Evolutionary conservation across 352 stramenopile species (phyloP).

Genomic region (Phytopythium chamaehyphon): DNA sequence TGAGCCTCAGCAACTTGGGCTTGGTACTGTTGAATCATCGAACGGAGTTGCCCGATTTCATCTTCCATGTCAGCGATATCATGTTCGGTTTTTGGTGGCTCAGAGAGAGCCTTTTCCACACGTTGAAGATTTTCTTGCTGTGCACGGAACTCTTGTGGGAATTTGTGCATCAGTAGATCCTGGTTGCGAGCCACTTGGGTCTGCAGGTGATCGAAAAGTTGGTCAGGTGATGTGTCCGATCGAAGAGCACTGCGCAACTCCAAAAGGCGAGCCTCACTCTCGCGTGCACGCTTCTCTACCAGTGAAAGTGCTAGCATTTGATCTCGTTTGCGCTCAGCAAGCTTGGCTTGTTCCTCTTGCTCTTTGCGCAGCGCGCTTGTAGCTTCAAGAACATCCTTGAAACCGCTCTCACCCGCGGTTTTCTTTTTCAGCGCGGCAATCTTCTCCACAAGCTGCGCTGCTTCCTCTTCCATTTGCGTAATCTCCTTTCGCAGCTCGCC

Average conservation of each 20-base stretch:
- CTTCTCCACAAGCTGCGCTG: conserved; percentile 87
- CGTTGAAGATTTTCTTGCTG: conserved; percentile 77
- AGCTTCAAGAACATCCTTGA: conserved; percentile 88
- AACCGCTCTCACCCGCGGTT: conserved; percentile 67
- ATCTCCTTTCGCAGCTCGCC: conserved; percentile 90
- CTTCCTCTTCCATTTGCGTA: conserved; percentile 89
- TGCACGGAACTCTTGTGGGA: conserved; percentile 68
- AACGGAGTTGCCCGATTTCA: conserved; percentile 60
- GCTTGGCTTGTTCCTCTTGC: conserved; percentile 93
- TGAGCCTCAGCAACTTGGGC: conserved; percentile 74
- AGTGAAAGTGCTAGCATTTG: conserved; percentile 85
- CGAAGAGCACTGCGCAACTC: conserved; percentile 70
- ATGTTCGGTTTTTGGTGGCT: conserved; percentile 78
- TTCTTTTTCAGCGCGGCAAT: conserved; percentile 89
- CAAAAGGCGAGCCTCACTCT: conserved; percentile 67
- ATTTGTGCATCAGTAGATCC: conserved; percentile 61
- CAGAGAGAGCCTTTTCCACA: conserved; percentile 63
- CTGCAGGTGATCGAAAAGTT: conserved; percentile 84
- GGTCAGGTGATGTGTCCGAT: conserved; percentile 75
- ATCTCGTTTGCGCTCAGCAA: conserved; percentile 85
- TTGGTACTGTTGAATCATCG: conserved; percentile 59
- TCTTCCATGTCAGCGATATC: conserved; percentile 88
- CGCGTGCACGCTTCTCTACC: conserved; percentile 72
- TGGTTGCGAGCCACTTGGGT: conserved; percentile 74
- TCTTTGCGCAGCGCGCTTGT: conserved; percentile 90